Evolutionary conservation across 176 grass and related monocot genomes (phyloP).

Genomic region (Triticum monococcum): DNA sequence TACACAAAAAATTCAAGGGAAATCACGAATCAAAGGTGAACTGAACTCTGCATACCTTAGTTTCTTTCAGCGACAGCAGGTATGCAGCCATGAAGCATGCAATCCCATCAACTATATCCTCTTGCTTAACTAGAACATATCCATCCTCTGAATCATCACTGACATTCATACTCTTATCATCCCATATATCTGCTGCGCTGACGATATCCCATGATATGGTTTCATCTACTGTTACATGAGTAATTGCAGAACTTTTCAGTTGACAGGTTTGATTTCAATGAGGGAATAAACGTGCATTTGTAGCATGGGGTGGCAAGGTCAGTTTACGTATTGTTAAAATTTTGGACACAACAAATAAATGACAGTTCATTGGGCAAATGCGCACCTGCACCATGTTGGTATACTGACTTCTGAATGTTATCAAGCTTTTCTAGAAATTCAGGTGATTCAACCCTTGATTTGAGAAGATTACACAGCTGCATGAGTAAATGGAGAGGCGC

Average conservation of each 20-base stretch:
- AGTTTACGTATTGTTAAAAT: background rate
- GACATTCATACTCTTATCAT: slow-evolving; percentile 56
- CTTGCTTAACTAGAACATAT: slow-evolving; percentile 90
- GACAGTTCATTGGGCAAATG: background rate
- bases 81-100: slow-evolving; percentile 95
- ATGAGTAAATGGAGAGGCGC: background rate
- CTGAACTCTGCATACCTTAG: slow-evolving; percentile 59
- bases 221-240: slow-evolving; percentile 63
- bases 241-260: slow-evolving; percentile 34
- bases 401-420: slow-evolving; percentile 59
- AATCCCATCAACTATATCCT: slow-evolving; percentile 96
- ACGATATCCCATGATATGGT: slow-evolving; percentile 79
- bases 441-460: slow-evolving; percentile 88
- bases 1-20: background rate
- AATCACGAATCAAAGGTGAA: background rate
- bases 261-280: background rate
- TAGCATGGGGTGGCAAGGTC: background rate
- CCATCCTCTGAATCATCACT: slow-evolving; percentile 75
- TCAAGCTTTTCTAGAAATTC: slow-evolving; percentile 91
- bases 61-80: slow-evolving; percentile 83
- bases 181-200: slow-evolving; percentile 69
- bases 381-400: slow-evolving; percentile 48
- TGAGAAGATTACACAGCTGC: slow-evolving; percentile 85
- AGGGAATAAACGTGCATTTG: background rate
- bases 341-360: background rate